Evolutionary conservation across 495 filamentous ascomycete species (phyloP).

Genomic region (Penicillium flavigenum): DNA sequence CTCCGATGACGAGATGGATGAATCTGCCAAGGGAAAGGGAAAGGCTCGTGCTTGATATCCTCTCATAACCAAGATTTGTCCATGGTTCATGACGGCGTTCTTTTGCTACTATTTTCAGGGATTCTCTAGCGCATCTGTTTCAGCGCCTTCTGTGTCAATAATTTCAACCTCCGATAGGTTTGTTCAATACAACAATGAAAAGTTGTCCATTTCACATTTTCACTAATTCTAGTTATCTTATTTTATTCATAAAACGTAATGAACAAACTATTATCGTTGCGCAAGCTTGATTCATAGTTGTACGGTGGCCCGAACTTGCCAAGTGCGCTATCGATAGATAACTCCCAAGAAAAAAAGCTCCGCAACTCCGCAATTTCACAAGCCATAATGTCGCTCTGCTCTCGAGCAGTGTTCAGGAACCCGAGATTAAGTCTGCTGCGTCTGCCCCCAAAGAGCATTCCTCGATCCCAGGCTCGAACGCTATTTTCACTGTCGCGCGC

Average conservation of each 20-base stretch:
- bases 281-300: not conserved
- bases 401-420: constrained; percentile 28
- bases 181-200: not conserved
- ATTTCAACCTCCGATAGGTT: not conserved
- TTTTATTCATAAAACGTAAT: not conserved
- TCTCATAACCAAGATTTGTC: not conserved
- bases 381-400: constrained; percentile 35
- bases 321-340: constrained; percentile 28
- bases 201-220: not conserved
- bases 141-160: constrained; percentile 16
- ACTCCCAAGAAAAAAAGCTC: constrained; percentile 24
- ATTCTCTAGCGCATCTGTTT: constrained; percentile 14
- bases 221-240: not conserved
- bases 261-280: not conserved
- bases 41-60: constrained; percentile 38
- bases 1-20: constrained; percentile 50
- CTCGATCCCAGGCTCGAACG: not conserved
- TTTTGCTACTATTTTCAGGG: constrained; percentile 3
- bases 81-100: constrained; percentile 26
- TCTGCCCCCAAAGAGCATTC: not conserved
- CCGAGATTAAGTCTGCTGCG: constrained; percentile 11
- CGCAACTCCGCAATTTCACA: constrained; percentile 19
- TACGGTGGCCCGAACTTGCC: constrained; percentile 5
- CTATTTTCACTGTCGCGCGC: not conserved
- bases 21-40: constrained; percentile 42